A percentile compares a stretch with the other conserved stretches of the same genome.
Evolutionary conservation across 164 flowering plant species (phyloP).

Genomic region (Macadamia integrifolia): DNA sequence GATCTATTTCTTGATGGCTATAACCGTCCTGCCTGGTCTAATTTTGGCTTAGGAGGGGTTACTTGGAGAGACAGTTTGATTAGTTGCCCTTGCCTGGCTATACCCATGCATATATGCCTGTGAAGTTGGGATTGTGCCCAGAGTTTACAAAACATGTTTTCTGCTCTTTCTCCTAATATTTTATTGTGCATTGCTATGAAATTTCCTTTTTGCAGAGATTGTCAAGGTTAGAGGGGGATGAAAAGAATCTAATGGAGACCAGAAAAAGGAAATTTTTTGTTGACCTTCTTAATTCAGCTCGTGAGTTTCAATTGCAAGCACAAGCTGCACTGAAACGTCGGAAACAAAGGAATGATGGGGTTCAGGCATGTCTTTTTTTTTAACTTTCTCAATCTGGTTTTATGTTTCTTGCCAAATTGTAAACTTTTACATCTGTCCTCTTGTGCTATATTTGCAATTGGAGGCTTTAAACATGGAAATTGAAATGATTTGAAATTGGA

Average conservation of each 20-base stretch:
- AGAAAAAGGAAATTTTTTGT: conserved; percentile 86
- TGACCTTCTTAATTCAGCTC: conserved; percentile 76
- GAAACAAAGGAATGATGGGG: conserved; percentile 88
- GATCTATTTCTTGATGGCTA: background rate
- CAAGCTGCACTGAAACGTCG: conserved; percentile 81
- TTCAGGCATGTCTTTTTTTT: conserved; percentile 45
- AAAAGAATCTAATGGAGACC: conserved; percentile 67
- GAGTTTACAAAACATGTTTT: background rate
- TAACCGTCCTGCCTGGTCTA: background rate
- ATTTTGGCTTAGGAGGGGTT: background rate
- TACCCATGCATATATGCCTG: no score
- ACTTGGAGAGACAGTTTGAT: no score
- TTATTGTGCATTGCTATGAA: background rate
- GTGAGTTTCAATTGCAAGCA: conserved; percentile 83
- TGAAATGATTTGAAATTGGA: background rate
- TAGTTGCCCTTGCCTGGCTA: no score
- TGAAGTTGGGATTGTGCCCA: background rate
- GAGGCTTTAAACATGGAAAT: background rate
- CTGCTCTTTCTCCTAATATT: background rate
- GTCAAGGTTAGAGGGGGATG: conserved; percentile 85
- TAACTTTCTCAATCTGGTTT: background rate
- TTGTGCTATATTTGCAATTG: background rate
- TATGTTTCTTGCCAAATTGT: background rate
- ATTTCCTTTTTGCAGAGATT: conserved; percentile 52
- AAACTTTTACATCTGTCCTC: background rate